Percentiles rank a stretch among this genome's conserved stretches.
Evolutionary conservation across 257 asterid species (phyloP).

Genomic region (Cordia subcordata): DNA sequence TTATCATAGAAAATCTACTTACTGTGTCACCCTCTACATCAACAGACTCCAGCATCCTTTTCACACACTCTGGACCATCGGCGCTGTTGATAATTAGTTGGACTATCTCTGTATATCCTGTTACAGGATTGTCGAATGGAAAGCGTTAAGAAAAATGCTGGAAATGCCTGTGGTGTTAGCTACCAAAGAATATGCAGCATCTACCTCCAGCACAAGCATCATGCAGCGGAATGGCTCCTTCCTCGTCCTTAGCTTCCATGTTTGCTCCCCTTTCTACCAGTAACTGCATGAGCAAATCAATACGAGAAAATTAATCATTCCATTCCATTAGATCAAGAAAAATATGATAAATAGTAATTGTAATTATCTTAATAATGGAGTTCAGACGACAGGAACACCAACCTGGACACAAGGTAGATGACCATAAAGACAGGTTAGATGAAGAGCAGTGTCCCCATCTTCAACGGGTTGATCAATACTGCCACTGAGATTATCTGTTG

Average conservation of each 20-base stretch:
- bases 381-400: neutral
- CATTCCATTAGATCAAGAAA: neutral
- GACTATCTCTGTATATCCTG: constrained; percentile 66
- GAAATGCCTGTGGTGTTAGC: neutral
- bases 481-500: constrained; percentile 58
- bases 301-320: neutral
- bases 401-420: constrained; percentile 83
- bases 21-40: constrained; percentile 86
- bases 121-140: constrained; percentile 1
- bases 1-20: constrained; percentile 23
- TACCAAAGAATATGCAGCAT: constrained; percentile 1
- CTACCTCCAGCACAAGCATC: constrained; percentile 93
- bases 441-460: constrained; percentile 97
- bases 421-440: constrained; percentile 83
- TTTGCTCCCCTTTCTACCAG: constrained; percentile 69
- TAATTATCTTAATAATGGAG: neutral
- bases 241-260: constrained; percentile 71
- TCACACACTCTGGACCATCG: constrained; percentile 43
- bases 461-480: constrained; percentile 74
- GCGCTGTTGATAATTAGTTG: constrained; percentile 44
- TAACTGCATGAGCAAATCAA: constrained; percentile 34
- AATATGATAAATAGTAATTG: neutral
- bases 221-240: constrained; percentile 76
- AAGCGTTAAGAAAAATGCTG: neutral
- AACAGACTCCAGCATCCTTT: constrained; percentile 62